These are phyloP conservation scores for Beauveria scarabaeidicola DNA, from an alignment of 2,329 filamentous ascomycete species.

Conservation along the genomic window DNA sequence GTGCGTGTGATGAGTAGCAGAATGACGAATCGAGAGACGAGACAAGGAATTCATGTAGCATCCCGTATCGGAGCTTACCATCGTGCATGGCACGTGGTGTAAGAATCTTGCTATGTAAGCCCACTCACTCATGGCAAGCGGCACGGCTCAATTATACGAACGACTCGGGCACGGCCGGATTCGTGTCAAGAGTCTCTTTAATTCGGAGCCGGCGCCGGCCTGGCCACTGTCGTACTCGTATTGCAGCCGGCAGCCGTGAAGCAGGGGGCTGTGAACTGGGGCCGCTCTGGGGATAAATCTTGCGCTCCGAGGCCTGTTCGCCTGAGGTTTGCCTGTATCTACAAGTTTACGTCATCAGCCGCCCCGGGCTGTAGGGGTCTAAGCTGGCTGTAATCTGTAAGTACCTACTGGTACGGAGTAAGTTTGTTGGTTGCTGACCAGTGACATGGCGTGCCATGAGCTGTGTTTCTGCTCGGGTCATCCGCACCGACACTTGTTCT, in stretches of 20 bases:
- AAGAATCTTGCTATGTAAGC: too few species aligned
- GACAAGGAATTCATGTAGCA: not conserved
- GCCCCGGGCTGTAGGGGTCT: not conserved
- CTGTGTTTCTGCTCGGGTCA: too few species aligned
- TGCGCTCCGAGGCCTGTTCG: not conserved
- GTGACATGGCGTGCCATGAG: too few species aligned
- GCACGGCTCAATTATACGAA: constrained; percentile 1
- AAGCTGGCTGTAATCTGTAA: not conserved
- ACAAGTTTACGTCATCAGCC: not conserved
- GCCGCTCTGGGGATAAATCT: not conserved
- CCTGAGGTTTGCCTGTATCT: not conserved
- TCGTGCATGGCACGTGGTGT: not conserved
- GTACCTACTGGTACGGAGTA: not conserved
- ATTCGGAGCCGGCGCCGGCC: not conserved
- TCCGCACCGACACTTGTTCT: too few species aligned
- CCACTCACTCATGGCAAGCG: not conserved
- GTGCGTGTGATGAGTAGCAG: not conserved
- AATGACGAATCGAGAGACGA: not conserved
- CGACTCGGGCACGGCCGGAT: not conserved
- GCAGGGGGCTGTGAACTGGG: not conserved
- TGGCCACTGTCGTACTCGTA: not conserved
- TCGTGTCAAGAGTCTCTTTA: not conserved
- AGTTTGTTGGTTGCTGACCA: not conserved
- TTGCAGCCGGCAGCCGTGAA: not conserved
- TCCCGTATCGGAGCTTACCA: not conserved